Conservation (phyloP, 495 filamentous ascomycete genomes). For the Neurospora pannonica region DNA sequence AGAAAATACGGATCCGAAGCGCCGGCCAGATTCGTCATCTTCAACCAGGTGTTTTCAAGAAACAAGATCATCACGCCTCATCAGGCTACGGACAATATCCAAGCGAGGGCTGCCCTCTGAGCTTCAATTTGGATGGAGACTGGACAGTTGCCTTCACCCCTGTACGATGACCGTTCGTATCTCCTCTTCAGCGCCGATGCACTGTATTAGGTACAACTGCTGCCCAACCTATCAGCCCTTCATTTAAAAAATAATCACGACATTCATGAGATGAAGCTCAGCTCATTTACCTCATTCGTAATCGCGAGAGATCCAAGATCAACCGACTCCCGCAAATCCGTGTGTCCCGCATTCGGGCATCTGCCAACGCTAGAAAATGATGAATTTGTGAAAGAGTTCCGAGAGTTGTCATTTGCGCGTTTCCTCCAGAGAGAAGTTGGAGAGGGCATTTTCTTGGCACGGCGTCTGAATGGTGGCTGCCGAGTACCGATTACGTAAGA, state of each 20-base stretch:
- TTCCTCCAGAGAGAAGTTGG: background rate
- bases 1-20: background rate
- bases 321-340: background rate
- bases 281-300: background rate
- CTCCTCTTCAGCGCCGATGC: background rate
- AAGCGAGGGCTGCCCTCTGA: background rate
- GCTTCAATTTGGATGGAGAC: background rate
- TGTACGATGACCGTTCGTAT: background rate
- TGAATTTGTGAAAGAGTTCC: background rate
- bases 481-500: constrained; percentile 1
- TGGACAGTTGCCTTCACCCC: background rate
- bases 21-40: background rate
- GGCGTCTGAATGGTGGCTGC: background rate
- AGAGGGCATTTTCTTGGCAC: background rate
- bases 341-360: background rate
- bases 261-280: background rate
- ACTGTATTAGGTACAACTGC: background rate
- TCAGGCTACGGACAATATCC: background rate
- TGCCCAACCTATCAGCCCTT: background rate
- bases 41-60: background rate
- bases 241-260: background rate
- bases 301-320: background rate
- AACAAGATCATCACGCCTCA: background rate
- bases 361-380: background rate
- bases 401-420: background rate